Conservation (phyloP, 306 rosid species). For the Urtica urens region DNA sequence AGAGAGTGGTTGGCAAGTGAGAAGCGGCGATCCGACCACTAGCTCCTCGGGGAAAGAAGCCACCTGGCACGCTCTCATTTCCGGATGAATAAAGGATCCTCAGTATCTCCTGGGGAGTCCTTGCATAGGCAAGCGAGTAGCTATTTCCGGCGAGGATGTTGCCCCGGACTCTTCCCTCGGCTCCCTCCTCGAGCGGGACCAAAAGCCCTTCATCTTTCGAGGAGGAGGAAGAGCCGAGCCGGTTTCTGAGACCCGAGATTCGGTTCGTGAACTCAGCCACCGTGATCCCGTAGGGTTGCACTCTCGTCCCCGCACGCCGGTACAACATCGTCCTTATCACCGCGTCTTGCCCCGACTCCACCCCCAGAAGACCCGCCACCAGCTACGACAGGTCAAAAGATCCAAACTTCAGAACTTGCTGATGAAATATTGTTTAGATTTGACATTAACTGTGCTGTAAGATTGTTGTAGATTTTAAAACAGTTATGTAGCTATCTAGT, state of each 20-base stretch:
- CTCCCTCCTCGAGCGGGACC: conserved; percentile 25
- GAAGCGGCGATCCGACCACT: conserved; percentile 49
- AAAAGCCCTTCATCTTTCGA: conserved; percentile 67
- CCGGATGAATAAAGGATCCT: conserved; percentile 59
- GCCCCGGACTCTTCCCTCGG: conserved; percentile 35
- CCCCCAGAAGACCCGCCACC: conserved; percentile 66
- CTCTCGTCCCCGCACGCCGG: conserved; percentile 2
- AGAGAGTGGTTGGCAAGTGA: conserved; percentile 8
- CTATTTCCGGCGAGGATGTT: conserved; percentile 49
- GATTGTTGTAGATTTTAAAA: too few relatives aligned
- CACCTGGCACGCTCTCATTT: conserved; percentile 52
- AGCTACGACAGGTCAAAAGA: too few relatives aligned
- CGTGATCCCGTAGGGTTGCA: conserved; percentile 34
- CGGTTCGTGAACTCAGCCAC: conserved; percentile 56
- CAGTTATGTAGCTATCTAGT: too few relatives aligned
- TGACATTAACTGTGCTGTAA: too few relatives aligned
- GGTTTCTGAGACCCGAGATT: conserved; percentile 46
- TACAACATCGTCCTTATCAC: conserved; percentile 51
- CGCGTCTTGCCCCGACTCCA: conserved; percentile 78
- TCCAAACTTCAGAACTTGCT: too few relatives aligned
- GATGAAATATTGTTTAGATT: too few relatives aligned
- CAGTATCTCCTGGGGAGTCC: conserved; percentile 58
- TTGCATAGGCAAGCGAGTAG: conserved; percentile 35
- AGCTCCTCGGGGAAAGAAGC: conserved; percentile 65
- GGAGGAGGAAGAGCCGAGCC: conserved; percentile 40